Conservation (phyloP, 208 protist genomes). For the Leptomonas seymouri region DNA sequence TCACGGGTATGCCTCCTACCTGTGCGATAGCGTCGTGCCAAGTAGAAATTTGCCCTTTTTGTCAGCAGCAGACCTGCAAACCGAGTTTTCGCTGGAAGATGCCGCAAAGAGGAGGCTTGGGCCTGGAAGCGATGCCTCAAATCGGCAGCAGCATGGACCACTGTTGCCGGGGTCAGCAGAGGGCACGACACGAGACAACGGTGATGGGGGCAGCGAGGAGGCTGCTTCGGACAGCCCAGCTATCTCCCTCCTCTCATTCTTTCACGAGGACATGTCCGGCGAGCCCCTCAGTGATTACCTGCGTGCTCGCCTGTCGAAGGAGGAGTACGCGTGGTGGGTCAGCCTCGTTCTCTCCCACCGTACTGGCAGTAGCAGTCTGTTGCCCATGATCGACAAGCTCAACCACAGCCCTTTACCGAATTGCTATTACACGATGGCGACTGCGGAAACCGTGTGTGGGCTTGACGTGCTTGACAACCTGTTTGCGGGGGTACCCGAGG, state of each 20-base stretch:
- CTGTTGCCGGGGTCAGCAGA: not conserved
- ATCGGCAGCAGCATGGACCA: not conserved
- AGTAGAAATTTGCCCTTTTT: slow-evolving; percentile 77
- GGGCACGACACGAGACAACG: not conserved
- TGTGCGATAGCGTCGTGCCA: slow-evolving; percentile 72
- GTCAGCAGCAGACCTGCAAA: slow-evolving; percentile 32
- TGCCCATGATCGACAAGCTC: slow-evolving; percentile 85
- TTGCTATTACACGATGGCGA: slow-evolving; percentile 83
- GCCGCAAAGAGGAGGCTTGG: not conserved
- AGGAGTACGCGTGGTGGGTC: slow-evolving; percentile 82
- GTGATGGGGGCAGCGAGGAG: not conserved
- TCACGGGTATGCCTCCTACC: slow-evolving; percentile 71
- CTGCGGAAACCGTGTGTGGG: slow-evolving; percentile 59
- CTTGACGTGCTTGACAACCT: slow-evolving; percentile 86
- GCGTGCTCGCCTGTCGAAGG: slow-evolving; percentile 40
- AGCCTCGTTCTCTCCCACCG: slow-evolving; percentile 79
- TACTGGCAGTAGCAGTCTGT: slow-evolving; percentile 54
- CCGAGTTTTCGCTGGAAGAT: slow-evolving; percentile 21
- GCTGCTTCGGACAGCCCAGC: slow-evolving; percentile 42
- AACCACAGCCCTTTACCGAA: slow-evolving; percentile 83
- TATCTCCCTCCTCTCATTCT: slow-evolving; percentile 61
- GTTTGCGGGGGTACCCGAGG: slow-evolving; percentile 74
- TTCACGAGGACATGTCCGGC: slow-evolving; percentile 63
- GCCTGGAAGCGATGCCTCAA: not conserved
- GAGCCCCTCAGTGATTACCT: slow-evolving; percentile 61